These are phyloP conservation scores for Fusarium temperatum DNA, from an alignment of 2,329 filamentous ascomycete species.

Conservation along the genomic window DNA sequence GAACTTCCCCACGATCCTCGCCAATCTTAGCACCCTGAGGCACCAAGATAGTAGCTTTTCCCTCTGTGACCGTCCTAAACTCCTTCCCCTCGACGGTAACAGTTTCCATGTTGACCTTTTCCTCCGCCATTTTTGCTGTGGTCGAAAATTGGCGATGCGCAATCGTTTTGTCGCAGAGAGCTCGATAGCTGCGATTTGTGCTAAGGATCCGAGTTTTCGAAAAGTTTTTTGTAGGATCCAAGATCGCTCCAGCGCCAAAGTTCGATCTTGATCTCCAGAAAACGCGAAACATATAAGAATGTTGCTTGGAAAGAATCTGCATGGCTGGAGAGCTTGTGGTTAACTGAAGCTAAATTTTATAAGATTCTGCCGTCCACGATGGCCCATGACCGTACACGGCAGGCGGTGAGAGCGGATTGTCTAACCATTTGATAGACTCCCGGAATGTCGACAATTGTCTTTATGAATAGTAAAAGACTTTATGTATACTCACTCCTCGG, in stretches of 20 bases:
- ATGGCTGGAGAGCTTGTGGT: constrained; percentile 10
- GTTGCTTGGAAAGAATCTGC: constrained; percentile 27
- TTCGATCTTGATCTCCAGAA: constrained; percentile 26
- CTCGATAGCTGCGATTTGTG: neutral
- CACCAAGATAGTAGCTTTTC: constrained; percentile 65
- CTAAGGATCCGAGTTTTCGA: neutral
- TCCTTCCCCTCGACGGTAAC: constrained; percentile 55
- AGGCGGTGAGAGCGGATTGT: constrained; percentile 8
- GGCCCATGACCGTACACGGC: neutral
- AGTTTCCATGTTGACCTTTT: constrained; percentile 30
- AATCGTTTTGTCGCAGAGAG: constrained; percentile 1
- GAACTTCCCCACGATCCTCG: constrained; percentile 66
- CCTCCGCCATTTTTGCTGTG: constrained; percentile 34
- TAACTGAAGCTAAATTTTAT: constrained; percentile 24
- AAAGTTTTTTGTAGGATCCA: neutral
- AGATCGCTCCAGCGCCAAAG: constrained; percentile 19
- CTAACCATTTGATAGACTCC: neutral
- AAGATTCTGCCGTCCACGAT: constrained; percentile 19
- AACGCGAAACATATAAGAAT: constrained; percentile 31
- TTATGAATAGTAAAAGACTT: neutral
- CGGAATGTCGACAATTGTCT: neutral
- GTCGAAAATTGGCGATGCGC: constrained; percentile 29
- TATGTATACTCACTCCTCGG: neutral
- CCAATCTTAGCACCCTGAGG: constrained; percentile 56
- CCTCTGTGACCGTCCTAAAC: constrained; percentile 63